phyloP scores from a whole-genome alignment of 2,329 filamentous ascomycete species.

The Hymenoscyphus scutula region DNA sequence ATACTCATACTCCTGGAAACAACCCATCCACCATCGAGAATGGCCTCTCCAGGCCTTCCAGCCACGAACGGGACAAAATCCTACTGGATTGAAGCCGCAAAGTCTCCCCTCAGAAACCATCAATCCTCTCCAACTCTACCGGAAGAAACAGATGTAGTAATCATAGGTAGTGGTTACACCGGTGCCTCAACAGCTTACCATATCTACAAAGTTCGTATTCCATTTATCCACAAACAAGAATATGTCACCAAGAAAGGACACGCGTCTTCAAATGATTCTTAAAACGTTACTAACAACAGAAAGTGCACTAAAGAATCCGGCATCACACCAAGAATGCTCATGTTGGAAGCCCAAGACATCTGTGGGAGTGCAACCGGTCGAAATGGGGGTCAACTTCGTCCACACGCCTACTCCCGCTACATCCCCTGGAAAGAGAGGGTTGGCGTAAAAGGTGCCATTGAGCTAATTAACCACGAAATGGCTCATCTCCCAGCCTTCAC shows the following conservation, averaged over 20 bases:
- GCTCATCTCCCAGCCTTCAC: slow-evolving; percentile 39
- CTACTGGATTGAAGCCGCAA: slow-evolving; percentile 22
- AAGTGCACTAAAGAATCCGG: slow-evolving; percentile 28
- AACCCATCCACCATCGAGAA: not conserved
- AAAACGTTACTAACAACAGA: not conserved
- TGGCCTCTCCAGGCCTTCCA: slow-evolving; percentile 16
- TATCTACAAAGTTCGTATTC: slow-evolving; percentile 23
- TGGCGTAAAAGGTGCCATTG: slow-evolving; percentile 32
- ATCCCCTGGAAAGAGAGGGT: slow-evolving; percentile 32
- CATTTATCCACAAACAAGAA: not conserved
- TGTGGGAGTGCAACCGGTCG: slow-evolving; percentile 44
- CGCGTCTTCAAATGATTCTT: too few species aligned
- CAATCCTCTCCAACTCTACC: slow-evolving; percentile 20
- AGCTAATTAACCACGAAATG: slow-evolving; percentile 34
- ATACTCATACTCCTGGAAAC: not conserved
- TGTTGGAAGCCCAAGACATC: slow-evolving; percentile 41
- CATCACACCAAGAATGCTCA: slow-evolving; percentile 32
- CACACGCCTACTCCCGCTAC: slow-evolving; percentile 36
- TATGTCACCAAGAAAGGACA: too few species aligned
- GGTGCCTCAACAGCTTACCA: slow-evolving; percentile 22
- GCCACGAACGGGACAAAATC: slow-evolving; percentile 13
- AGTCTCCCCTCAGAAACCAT: slow-evolving; percentile 16
- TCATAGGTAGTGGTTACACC: slow-evolving; percentile 23
- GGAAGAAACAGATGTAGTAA: slow-evolving; percentile 20
- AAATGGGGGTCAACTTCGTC: slow-evolving; percentile 40